Conservation (phyloP, 2,329 filamentous ascomycete genomes). For the Ascochyta pisi region DNA sequence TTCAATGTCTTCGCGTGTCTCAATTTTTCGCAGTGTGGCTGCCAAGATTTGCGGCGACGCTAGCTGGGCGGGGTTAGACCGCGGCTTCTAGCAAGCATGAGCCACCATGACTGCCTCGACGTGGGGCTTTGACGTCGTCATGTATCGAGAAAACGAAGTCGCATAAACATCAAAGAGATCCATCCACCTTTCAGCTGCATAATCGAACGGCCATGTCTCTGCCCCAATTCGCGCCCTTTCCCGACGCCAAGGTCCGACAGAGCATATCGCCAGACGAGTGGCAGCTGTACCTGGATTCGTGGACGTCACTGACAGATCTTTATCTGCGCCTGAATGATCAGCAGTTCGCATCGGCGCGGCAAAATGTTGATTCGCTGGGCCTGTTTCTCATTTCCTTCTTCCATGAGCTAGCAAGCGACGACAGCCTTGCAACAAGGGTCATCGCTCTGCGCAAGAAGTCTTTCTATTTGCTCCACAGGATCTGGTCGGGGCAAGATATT, state of each 20-base stretch:
- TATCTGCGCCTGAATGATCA: constrained; percentile 66
- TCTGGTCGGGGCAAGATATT: constrained; percentile 58
- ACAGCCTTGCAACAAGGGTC: constrained; percentile 47
- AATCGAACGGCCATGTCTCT: constrained; percentile 53
- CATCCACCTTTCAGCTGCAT: neutral
- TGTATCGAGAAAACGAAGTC: constrained; percentile 11
- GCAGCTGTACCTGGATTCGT: constrained; percentile 78
- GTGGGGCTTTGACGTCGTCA: constrained; percentile 19
- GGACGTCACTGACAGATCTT: constrained; percentile 71
- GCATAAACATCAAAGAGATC: constrained; percentile 7
- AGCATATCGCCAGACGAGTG: constrained; percentile 75
- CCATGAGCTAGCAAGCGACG: constrained; percentile 55
- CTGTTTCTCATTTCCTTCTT: constrained; percentile 73
- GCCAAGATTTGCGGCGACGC: constrained; percentile 4
- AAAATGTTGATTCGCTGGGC: constrained; percentile 65
- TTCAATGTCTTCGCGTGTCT: constrained; percentile 22
- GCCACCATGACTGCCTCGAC: constrained; percentile 34
- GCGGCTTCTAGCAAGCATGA: constrained; percentile 23
- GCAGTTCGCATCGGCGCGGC: constrained; percentile 61
- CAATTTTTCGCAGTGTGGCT: constrained; percentile 23
- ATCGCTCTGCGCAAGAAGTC: constrained; percentile 65
- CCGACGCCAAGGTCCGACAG: constrained; percentile 70
- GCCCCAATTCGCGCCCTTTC: constrained; percentile 80
- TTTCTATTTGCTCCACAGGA: constrained; percentile 69
- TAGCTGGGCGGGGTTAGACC: neutral